Evolutionary conservation across 2,329 filamentous ascomycete genomes (phyloP), one percentile per base, ranked within the genome.

Genomic region (Mycocentrospora acerina): DNA sequence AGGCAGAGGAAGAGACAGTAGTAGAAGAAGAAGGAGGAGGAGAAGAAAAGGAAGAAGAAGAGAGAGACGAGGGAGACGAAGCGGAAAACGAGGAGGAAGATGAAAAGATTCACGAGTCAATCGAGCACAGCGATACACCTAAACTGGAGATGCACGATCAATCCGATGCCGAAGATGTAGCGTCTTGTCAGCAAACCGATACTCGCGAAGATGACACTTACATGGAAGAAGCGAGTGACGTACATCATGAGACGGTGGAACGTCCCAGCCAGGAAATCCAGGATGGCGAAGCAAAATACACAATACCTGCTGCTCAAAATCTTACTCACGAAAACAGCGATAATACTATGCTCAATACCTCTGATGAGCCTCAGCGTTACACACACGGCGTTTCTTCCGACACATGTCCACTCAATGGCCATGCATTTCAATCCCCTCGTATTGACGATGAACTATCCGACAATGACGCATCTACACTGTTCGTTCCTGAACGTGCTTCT

Each of bases 391-490:
- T 4, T 15, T n/a, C 27, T 15, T 10, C 8, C n/a, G 17, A 18
- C 14, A 17, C 6, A 10, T 28, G 27, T 9, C 10, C 10, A 17
- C 12, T 7, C 5, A 15, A 17, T 7, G 4, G 6, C 4, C 9
- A 7, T 14, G 25, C 17, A n/a, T 26, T 37, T 3, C 34, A 37
- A 12, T 19, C 18, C 5, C 7, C 16, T 17, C 15, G 25, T 7
- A 28, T 37, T 22, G 15, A 35, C 24, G 33, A 42, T 11, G n/a
- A n/a, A n/a, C n/a, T n/a, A n/a, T n/a, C n/a, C n/a, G n/a, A n/a
- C n/a, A n/a, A n/a, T n/a, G n/a, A n/a, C n/a, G 29, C 44, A 5
- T 36, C 39, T 3, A 42, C 47, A 4, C 48, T 55, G 5, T 57
- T 57, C 14, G 18, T 55, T 7, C 29, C 49, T 8, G 53, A 55